phyloP scores from a whole-genome alignment of 805 yeast species.

The Saccharomycopsis fodiens region DNA sequence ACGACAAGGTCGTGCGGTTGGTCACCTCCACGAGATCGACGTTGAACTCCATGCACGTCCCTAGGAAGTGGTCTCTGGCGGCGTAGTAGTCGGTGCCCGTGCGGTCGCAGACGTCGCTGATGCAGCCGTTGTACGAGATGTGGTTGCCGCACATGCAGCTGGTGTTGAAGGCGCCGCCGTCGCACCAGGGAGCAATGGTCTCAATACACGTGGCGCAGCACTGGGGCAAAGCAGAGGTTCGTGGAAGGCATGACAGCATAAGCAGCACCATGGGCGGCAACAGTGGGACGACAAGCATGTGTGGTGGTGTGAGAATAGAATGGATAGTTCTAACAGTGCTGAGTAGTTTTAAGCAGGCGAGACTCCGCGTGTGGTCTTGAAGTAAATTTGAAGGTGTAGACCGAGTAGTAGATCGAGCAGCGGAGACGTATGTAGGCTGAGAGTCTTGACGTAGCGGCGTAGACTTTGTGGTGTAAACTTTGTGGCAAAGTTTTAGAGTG shows the following conservation, averaged over 20 bases:
- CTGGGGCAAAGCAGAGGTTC: conserved; percentile 45
- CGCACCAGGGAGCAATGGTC: conserved; percentile 31
- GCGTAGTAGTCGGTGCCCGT: conserved; percentile 3
- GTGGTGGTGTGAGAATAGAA: not conserved
- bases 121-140: conserved; percentile 35
- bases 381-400: no score
- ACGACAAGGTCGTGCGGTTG: conserved; percentile 10
- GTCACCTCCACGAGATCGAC: conserved; percentile 10
- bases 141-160: conserved; percentile 34
- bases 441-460: no score
- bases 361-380: no score
- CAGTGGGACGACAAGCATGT: not conserved
- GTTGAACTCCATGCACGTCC: conserved; percentile 32
- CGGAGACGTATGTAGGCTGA: no score
- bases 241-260: not conserved
- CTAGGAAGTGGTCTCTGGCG: conserved; percentile 40
- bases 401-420: no score
- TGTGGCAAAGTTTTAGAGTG: no score
- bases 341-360: no score
- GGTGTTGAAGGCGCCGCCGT: conserved; percentile 29
- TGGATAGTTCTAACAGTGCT: no score
- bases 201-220: conserved; percentile 39
- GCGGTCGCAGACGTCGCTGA: conserved; percentile 36
- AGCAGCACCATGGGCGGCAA: not conserved
- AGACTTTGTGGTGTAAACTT: no score